Evolutionary conservation across 176 grass and related monocot genomes (phyloP), one percentile per base, ranked within the genome.

Genomic region (Dactylis glomerata): DNA sequence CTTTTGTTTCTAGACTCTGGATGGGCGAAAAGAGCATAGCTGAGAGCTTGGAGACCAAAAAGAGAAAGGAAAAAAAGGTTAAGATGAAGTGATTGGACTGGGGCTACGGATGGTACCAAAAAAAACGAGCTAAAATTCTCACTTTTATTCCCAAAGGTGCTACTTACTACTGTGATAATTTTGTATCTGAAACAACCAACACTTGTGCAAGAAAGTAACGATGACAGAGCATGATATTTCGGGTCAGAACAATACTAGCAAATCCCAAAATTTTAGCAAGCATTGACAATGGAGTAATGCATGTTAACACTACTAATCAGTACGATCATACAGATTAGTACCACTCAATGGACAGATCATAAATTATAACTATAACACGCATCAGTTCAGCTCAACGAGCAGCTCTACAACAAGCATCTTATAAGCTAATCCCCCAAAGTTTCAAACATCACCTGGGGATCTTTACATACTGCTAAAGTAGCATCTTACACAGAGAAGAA

Each of bases 371-470:
- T 68, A 38, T 47, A 49, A 42, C 74, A 87, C 49, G 6, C 85
- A 68, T 34, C 19, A 10, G 52, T 87, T 83, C 54, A 68, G 70
- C 40, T 87, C 70, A 76, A 61, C 23, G 31, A 79, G 75, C 84
- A 83, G 65, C 89, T 87, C 89, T 84, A 90, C 68, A 84, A 76
- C 89, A 87, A 80, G 85, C 78, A 87, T 70, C 73, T 40, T 71
- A 83, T 58, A 74, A 62, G n/a, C 74, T 40, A 81, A 81, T 33
- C 89, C 89, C 89, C 85, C 85, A 84, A 34, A 69, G 69, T 69
- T 79, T 87, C 13, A 81, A 90, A 84, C 81, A 76, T 63, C 32
- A 81, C 89, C 42, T 20, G 37, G 75, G 85, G 58, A 59, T 84
- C 64, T 80, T 74, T 62, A 42, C 84, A 86, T 27, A 46, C 36